Percentiles rank a stretch among this genome's conserved stretches.
Evolutionary conservation across 176 grass and related monocot species (phyloP).

Genomic region (Cocos nucifera): DNA sequence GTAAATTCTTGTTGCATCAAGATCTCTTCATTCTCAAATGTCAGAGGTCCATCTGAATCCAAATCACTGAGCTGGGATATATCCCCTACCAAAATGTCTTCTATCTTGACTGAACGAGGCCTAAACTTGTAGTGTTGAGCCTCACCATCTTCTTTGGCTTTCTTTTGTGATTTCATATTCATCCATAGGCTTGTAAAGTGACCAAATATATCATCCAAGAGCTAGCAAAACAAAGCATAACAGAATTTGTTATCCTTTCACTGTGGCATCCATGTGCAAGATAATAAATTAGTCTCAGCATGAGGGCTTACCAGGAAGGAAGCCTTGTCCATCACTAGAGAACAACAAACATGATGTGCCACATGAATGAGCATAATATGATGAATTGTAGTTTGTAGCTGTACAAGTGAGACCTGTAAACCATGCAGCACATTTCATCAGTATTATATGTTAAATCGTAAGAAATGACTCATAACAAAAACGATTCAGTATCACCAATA

Average conservation of each 20-base stretch:
- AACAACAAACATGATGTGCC: slow-evolving; percentile 36
- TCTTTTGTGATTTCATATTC: slow-evolving; percentile 69
- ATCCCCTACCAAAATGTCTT: slow-evolving; percentile 62
- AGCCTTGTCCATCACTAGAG: slow-evolving; percentile 48
- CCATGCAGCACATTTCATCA: slow-evolving; percentile 19
- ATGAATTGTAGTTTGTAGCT: slow-evolving; percentile 45
- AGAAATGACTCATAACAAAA: too few relatives aligned
- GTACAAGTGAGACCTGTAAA: slow-evolving; percentile 50
- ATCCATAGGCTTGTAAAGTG: slow-evolving; percentile 75
- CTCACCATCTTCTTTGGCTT: slow-evolving; percentile 47
- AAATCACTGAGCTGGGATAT: slow-evolving; percentile 36
- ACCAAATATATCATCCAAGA: slow-evolving; percentile 53
- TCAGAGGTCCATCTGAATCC: slow-evolving; percentile 28
- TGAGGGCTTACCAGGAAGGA: slow-evolving; percentile 62
- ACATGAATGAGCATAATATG: slow-evolving; percentile 50
- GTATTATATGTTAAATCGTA: not conserved
- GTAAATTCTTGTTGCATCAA: slow-evolving; percentile 46
- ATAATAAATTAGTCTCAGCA: slow-evolving; percentile 3
- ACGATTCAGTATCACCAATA: slow-evolving; percentile 3
- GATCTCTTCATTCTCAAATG: slow-evolving; percentile 46
- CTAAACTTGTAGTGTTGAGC: slow-evolving; percentile 73
- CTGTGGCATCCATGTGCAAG: not conserved
- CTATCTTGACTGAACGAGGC: slow-evolving; percentile 45
- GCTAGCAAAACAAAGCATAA: slow-evolving; percentile 26
- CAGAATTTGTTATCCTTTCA: slow-evolving; percentile 8